A percentile compares a stretch with the other conserved stretches of the same genome.
Evolutionary conservation across 768 basidiomycete genomes (phyloP).

Genomic region (Pleurotus cornucopiae): DNA sequence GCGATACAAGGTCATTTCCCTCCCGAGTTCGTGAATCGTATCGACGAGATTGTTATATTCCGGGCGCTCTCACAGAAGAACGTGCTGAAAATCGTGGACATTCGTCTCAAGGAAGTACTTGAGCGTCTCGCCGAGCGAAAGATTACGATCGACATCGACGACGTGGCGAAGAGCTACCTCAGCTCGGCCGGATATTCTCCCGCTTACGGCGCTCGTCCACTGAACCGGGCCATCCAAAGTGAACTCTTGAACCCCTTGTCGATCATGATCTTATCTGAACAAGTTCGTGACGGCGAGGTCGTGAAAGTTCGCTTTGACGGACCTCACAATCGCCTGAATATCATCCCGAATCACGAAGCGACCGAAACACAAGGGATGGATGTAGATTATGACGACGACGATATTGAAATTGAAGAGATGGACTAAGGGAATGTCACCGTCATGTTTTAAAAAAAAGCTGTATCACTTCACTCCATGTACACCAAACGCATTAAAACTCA

Average conservation of each 20-base stretch:
- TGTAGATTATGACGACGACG: slow-evolving; percentile 49
- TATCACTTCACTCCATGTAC: too few relatives aligned
- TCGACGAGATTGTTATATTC: slow-evolving; percentile 84
- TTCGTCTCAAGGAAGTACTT: slow-evolving; percentile 84
- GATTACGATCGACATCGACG: slow-evolving; percentile 74
- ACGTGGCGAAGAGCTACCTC: slow-evolving; percentile 73
- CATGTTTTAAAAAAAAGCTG: neutral
- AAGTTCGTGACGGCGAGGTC: slow-evolving; percentile 76
- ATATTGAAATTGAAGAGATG: slow-evolving; percentile 71
- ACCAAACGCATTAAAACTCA: too few relatives aligned
- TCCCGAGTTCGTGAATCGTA: slow-evolving; percentile 88
- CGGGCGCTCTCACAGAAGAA: slow-evolving; percentile 74
- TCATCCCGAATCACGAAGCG: slow-evolving; percentile 81
- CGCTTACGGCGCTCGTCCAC: slow-evolving; percentile 86
- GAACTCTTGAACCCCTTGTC: slow-evolving; percentile 92
- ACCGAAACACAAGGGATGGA: slow-evolving; percentile 54
- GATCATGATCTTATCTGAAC: slow-evolving; percentile 76
- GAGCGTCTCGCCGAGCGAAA: slow-evolving; percentile 75
- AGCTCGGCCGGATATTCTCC: slow-evolving; percentile 76
- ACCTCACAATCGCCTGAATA: slow-evolving; percentile 69
- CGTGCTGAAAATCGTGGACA: slow-evolving; percentile 82
- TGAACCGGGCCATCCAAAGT: slow-evolving; percentile 87
- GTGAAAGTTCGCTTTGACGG: slow-evolving; percentile 78
- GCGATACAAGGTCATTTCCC: slow-evolving; percentile 85
- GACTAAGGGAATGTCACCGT: slow-evolving; percentile 23